phyloP scores from a whole-genome alignment of 2,329 filamentous ascomycete species.

The Phialemoniopsis sp. region DNA sequence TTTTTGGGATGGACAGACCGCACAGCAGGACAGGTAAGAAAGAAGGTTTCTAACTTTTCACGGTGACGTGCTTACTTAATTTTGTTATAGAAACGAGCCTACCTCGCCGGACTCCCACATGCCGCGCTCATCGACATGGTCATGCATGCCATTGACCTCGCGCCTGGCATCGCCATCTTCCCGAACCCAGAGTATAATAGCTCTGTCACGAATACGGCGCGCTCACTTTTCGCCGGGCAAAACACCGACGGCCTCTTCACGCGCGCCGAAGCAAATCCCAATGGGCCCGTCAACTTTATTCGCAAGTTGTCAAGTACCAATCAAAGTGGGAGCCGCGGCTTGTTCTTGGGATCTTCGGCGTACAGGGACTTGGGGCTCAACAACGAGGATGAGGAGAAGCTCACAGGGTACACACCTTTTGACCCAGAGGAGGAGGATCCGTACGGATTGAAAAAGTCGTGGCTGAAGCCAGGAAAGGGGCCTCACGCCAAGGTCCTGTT shows the following conservation, averaged over 20 bases:
- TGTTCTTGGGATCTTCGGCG: too few species aligned
- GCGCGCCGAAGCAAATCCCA: constrained; percentile 27
- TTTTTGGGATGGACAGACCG: constrained; percentile 28
- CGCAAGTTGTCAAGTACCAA: constrained; percentile 21
- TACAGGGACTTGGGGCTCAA: too few species aligned
- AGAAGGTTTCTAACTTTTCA: neutral
- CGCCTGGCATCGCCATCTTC: constrained; percentile 66
- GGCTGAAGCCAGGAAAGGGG: constrained; percentile 12
- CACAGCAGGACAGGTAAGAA: constrained; percentile 32
- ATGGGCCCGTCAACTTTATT: constrained; percentile 31
- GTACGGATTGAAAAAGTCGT: constrained; percentile 9
- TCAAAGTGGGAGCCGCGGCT: too few species aligned
- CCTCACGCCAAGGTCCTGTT: constrained; percentile 17
- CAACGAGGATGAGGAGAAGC: too few species aligned
- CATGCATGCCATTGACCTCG: constrained; percentile 53
- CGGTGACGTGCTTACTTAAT: neutral
- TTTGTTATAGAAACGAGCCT: constrained; percentile 49
- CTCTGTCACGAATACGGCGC: constrained; percentile 4
- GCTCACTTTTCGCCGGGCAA: constrained; percentile 21
- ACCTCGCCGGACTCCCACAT: constrained; percentile 58
- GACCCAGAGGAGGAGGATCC: constrained; percentile 13
- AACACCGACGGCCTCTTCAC: constrained; percentile 21
- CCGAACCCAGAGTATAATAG: constrained; percentile 17
- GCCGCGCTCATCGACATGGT: constrained; percentile 61
- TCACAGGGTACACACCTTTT: constrained; percentile 11